Percentiles rank a stretch among this genome's conserved stretches.
These are phyloP conservation scores for Penicillium flavigenum DNA, from an alignment of 495 filamentous ascomycete genomes.

Conservation along the genomic window DNA sequence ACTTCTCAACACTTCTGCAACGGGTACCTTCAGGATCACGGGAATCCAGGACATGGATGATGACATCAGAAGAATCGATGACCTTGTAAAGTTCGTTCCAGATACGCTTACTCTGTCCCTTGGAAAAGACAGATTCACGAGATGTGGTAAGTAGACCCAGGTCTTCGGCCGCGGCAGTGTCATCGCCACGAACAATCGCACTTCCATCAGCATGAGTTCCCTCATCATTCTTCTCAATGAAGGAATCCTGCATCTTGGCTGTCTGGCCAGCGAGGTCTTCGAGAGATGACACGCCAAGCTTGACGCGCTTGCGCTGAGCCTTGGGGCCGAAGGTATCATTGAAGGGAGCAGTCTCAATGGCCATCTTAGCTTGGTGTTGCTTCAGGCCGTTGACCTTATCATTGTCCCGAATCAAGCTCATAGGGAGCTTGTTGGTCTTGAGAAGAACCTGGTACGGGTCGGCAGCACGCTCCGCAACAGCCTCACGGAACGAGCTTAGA, in stretches of 20 bases:
- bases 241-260: constrained; percentile 72
- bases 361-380: constrained; percentile 91
- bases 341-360: constrained; percentile 82
- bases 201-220: constrained; percentile 68
- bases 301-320: constrained; percentile 85
- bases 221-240: constrained; percentile 74
- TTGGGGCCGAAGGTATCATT: constrained; percentile 92
- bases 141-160: constrained; percentile 60
- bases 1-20: constrained; percentile 88
- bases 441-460: constrained; percentile 92
- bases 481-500: constrained; percentile 80
- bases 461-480: constrained; percentile 82
- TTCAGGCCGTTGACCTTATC: constrained; percentile 72
- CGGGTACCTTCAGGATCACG: constrained; percentile 88
- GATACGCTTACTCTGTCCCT: constrained; percentile 91
- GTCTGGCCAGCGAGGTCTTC: constrained; percentile 80
- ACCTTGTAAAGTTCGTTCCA: constrained; percentile 99
- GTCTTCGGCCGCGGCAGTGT: constrained; percentile 47
- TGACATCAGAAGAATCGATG: constrained; percentile 93
- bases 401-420: constrained; percentile 73
- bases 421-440: constrained; percentile 90
- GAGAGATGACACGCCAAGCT: constrained; percentile 75
- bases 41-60: constrained; percentile 92
- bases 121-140: constrained; percentile 85
- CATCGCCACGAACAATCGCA: constrained; percentile 51